Evolutionary conservation across 2,329 filamentous ascomycete species (phyloP).

Genomic region (Botrytis medusae): DNA sequence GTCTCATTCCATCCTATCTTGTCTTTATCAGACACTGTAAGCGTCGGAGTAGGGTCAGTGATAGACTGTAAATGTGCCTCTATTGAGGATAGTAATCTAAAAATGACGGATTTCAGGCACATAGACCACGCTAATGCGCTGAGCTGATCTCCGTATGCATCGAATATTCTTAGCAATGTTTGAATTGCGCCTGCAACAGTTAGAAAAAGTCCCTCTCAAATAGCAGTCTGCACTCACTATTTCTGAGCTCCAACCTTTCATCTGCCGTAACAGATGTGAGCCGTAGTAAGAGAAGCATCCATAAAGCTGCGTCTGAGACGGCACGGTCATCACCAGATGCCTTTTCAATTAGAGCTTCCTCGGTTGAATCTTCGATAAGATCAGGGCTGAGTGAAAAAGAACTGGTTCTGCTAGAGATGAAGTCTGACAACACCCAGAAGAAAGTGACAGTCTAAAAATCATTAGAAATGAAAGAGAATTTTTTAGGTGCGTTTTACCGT

Average conservation of each 20-base stretch:
- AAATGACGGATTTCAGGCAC: slow-evolving; percentile 77
- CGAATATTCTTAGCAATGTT: slow-evolving; percentile 86
- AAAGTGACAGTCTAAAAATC: slow-evolving; percentile 75
- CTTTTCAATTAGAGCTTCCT: slow-evolving; percentile 56
- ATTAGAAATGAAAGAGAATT: slow-evolving; percentile 23
- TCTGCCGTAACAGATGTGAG: slow-evolving; percentile 72
- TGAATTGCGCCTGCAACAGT: slow-evolving; percentile 68
- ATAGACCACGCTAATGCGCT: slow-evolving; percentile 78
- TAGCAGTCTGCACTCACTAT: slow-evolving; percentile 51
- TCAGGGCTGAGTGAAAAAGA: slow-evolving; percentile 58
- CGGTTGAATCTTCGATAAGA: slow-evolving; percentile 55
- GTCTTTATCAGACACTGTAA: slow-evolving; percentile 43
- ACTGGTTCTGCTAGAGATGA: slow-evolving; percentile 63
- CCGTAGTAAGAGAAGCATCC: slow-evolving; percentile 73
- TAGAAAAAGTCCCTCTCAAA: slow-evolving; percentile 30
- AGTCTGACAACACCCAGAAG: slow-evolving; percentile 94
- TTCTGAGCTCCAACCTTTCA: slow-evolving; percentile 71
- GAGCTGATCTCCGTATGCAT: slow-evolving; percentile 82
- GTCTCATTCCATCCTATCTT: slow-evolving; percentile 70
- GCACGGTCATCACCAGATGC: slow-evolving; percentile 59
- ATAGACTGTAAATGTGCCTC: slow-evolving; percentile 53
- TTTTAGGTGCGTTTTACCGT: slow-evolving; percentile 61
- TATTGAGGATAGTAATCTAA: slow-evolving; percentile 73
- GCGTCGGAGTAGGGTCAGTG: slow-evolving; percentile 40
- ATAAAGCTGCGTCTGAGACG: slow-evolving; percentile 69